Evolutionary conservation across 805 yeast genomes (phyloP).

Genomic region (Saccharomycopsis babjevae): DNA sequence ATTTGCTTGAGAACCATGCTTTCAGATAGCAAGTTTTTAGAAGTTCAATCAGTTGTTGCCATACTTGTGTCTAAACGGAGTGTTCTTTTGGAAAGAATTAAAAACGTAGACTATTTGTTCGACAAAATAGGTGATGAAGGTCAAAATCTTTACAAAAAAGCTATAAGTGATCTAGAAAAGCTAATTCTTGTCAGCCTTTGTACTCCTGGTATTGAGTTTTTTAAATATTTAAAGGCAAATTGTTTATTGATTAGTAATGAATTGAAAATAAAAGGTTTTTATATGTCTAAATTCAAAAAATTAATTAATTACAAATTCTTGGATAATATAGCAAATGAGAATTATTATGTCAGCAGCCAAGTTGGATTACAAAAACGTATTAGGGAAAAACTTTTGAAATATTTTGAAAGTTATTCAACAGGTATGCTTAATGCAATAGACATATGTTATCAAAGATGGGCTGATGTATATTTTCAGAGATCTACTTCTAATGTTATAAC

Average conservation of each 20-base stretch:
- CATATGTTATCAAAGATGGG: conserved; percentile 28
- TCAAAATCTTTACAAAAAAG: conserved; percentile 1
- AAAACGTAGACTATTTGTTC: conserved; percentile 11
- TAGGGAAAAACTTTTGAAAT: conserved; percentile 29
- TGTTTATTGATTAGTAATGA: conserved; percentile 4
- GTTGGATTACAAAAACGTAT: conserved; percentile 55
- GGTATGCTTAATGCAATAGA: conserved; percentile 26
- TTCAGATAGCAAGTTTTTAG: conserved; percentile 10
- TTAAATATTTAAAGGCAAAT: conserved; percentile 1
- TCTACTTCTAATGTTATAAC: not conserved
- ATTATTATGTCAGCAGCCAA: conserved; percentile 52
- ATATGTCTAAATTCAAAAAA: not conserved
- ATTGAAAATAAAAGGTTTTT: not conserved
- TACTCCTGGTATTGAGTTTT: conserved; percentile 16
- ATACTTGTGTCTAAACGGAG: conserved; percentile 10
- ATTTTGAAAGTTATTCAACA: conserved; percentile 22
- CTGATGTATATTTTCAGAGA: conserved; percentile 8
- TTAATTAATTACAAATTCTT: conserved; percentile 29
- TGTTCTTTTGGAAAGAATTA: conserved; percentile 1
- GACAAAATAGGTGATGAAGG: conserved; percentile 13
- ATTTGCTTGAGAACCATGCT: conserved; percentile 7
- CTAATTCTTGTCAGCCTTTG: conserved; percentile 5
- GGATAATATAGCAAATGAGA: conserved; percentile 40
- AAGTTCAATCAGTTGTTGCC: conserved; percentile 8
- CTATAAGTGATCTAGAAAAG: conserved; percentile 9